Conservation (phyloP, 2,329 filamentous ascomycete species). For the Cladosporium phlei region DNA sequence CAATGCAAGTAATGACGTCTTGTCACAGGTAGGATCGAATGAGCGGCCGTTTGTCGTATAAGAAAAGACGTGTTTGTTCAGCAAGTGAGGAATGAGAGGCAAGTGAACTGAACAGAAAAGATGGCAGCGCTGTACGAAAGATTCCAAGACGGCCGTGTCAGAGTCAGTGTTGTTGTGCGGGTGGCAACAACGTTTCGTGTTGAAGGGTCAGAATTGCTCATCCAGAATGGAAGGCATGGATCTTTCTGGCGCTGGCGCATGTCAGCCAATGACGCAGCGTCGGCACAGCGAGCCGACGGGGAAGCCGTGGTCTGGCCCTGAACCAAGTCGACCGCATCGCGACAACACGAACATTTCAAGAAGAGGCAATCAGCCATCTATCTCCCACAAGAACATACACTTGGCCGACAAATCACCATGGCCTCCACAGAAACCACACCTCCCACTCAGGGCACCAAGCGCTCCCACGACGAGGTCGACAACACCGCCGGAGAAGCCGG, state of each 20-base stretch:
- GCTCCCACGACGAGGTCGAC: constrained; percentile 26
- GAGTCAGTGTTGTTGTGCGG: too few relatives aligned
- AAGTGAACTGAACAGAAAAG: too few relatives aligned
- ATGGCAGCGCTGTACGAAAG: too few relatives aligned
- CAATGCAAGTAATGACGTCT: too few relatives aligned
- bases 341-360: background rate
- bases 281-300: background rate
- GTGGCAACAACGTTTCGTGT: too few relatives aligned
- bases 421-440: constrained; percentile 1
- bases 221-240: constrained; percentile 2
- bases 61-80: too few relatives aligned
- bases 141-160: too few relatives aligned
- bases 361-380: background rate
- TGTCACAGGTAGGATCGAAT: too few relatives aligned
- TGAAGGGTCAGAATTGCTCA: constrained; percentile 14
- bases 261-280: constrained; percentile 1
- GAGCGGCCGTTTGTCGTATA: too few relatives aligned
- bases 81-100: too few relatives aligned
- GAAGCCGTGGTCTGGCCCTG: too few relatives aligned
- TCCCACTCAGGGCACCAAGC: constrained; percentile 25
- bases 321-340: background rate
- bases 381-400: background rate
- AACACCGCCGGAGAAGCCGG: constrained; percentile 10
- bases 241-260: background rate
- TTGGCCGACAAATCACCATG: constrained; percentile 13